Evolutionary conservation across 305 asterid genomes (phyloP).

Genomic region (Stenogyne calaminthoides): DNA sequence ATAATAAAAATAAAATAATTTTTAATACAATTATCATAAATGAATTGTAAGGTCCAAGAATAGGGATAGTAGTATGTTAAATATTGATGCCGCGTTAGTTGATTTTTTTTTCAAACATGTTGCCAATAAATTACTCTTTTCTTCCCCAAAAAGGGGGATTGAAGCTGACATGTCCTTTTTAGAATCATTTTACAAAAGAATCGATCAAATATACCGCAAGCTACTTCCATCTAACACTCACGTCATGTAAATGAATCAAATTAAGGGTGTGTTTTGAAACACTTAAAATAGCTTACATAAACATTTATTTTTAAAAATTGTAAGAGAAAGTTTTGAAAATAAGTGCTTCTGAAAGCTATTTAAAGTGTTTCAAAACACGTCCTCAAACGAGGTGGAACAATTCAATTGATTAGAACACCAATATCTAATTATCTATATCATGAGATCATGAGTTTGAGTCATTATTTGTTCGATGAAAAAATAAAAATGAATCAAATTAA

Average conservation of each 20-base stretch:
- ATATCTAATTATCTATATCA: too few species aligned
- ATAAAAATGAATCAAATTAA: too few species aligned
- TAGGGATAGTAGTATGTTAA: neutral
- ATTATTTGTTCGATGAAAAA: too few species aligned
- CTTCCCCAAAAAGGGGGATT: neutral
- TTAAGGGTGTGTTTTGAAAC: too few species aligned
- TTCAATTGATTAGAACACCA: too few species aligned
- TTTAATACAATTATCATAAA: neutral
- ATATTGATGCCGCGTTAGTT: slow-evolving; percentile 32
- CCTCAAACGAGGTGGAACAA: too few species aligned
- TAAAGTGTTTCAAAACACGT: too few species aligned
- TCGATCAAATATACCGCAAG: neutral
- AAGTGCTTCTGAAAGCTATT: too few species aligned
- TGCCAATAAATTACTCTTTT: slow-evolving; percentile 17
- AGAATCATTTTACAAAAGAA: neutral
- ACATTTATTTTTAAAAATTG: too few species aligned
- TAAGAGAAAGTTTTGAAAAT: too few species aligned
- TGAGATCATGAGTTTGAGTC: too few species aligned
- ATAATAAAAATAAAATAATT: neutral
- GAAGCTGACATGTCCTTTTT: slow-evolving; percentile 22
- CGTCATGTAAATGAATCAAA: neutral
- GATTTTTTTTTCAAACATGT: slow-evolving; percentile 32
- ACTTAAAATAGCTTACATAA: too few species aligned
- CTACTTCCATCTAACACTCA: neutral
- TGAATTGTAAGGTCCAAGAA: slow-evolving; percentile 7